Evolutionary conservation across 2,329 filamentous ascomycete genomes (phyloP).

Genomic region (Colletotrichum lentis): DNA sequence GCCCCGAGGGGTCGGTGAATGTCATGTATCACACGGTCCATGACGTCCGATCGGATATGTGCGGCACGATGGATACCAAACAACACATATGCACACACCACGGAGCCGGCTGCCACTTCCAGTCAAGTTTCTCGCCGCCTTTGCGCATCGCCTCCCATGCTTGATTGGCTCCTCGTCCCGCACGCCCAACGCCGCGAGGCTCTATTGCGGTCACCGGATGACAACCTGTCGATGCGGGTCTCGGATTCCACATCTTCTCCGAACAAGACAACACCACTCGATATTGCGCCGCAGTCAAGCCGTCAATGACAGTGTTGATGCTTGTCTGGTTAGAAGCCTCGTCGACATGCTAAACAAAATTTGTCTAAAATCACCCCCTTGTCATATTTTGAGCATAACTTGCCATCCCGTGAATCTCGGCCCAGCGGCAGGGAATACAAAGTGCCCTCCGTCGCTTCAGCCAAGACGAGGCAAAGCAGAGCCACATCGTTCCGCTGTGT

Average conservation of each 20-base stretch:
- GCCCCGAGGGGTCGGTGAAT: constrained; percentile 16
- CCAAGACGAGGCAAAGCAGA: constrained; percentile 4
- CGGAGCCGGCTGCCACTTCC: constrained; percentile 31
- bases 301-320: constrained; percentile 20
- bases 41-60: constrained; percentile 9
- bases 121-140: constrained; percentile 24
- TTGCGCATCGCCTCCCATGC: constrained; percentile 11
- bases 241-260: constrained; percentile 15
- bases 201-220: constrained; percentile 15
- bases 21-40: background rate
- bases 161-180: constrained; percentile 7
- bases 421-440: constrained; percentile 18
- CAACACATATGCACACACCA: constrained; percentile 19
- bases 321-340: constrained; percentile 16
- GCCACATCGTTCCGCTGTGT: constrained; percentile 9
- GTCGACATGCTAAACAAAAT: constrained; percentile 19
- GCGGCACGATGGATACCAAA: background rate
- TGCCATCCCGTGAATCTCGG: constrained; percentile 8
- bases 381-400: constrained; percentile 21
- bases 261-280: constrained; percentile 10
- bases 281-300: constrained; percentile 13
- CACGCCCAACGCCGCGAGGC: constrained; percentile 8
- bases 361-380: constrained; percentile 17
- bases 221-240: background rate
- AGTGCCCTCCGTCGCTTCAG: background rate